Evolutionary conservation across 148 eudicot genomes (phyloP).

Genomic region (Tetragonia tetragonoides): DNA sequence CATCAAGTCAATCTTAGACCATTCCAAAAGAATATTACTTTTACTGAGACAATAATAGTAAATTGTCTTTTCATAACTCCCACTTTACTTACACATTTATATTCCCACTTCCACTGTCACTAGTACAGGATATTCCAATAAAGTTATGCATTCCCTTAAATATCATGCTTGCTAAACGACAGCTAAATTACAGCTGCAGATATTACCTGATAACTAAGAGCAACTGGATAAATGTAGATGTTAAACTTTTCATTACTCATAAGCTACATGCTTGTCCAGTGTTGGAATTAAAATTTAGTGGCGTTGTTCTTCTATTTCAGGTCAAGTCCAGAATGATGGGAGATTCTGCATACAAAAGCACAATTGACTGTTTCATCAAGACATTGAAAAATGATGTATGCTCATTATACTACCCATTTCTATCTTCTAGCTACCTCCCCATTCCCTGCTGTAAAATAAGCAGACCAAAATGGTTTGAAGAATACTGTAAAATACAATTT

Average conservation of each 20-base stretch:
- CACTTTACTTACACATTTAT: not conserved
- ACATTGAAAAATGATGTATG: constrained; percentile 94
- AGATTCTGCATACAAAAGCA: constrained; percentile 80
- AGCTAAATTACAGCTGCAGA: not conserved
- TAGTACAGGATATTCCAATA: not conserved
- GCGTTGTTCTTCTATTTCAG: constrained; percentile 39
- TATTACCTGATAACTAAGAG: not conserved
- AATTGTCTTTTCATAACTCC: not conserved
- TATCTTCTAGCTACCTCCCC: constrained; percentile 1
- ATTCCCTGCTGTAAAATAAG: not conserved
- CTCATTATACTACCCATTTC: constrained; percentile 7
- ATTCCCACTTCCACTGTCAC: not conserved
- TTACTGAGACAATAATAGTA: not conserved
- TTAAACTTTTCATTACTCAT: not conserved
- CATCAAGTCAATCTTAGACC: not conserved
- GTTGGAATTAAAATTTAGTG: not conserved
- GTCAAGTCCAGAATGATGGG: constrained; percentile 99
- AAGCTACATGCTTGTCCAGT: not conserved
- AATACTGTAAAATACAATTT: not conserved
- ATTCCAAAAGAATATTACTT: not conserved
- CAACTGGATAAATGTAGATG: not conserved
- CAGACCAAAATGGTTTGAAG: not conserved
- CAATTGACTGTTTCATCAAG: constrained; percentile 81
- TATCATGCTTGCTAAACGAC: not conserved
- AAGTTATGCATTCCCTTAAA: not conserved